Evolutionary conservation across 2,329 filamentous ascomycete genomes (phyloP), one percentile per base, ranked within the genome.

Genomic region (Penicillium hordei): DNA sequence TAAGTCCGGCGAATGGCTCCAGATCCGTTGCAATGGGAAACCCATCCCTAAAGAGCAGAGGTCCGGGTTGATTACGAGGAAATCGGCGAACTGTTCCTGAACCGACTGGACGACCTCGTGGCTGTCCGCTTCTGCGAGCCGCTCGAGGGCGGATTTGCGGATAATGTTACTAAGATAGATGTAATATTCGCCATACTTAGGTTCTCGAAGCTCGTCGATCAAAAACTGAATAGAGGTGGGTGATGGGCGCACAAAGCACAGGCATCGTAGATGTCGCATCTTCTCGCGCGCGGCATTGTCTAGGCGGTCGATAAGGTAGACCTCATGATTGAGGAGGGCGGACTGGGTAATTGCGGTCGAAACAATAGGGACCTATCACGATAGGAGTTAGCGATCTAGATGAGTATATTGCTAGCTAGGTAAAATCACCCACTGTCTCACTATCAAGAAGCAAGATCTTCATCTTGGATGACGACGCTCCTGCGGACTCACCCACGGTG

Each of bases 101-200:
- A 99, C 89, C 13, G 86, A 82, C 71, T 93, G 95, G 63, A 99
- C 93, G 36, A 99, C 91, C 76, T 99, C 95, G 71, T 99, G 92
- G 67, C 97, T 93, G 72, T 99, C 94, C 27, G 94, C 93, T 80
- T 99, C 95, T 34, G 94, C 94, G 43, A 99, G 81, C 43, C 94
- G 86, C 75, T 99, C 94, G 25, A 99, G 82, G 0, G 93, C 90
- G 2, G 94, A 97, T 77, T 99, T 99, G 76, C 95, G 96, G 70
- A 94, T 88, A 58, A 99, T 89, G 74, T 99, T 99, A 81, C 92
- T 97, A 75, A 99, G 96, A 76, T 95, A 97, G 56, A 99, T 84
- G 71, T 96, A 87, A 77, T 99, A 99, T 78, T 99, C 94, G 64
- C 94, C 93, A 68, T 99, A 99, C 73, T 93, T 97, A 5, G 94